Conservation (phyloP, 306 rosid genomes). For the Abrus pulchellus region DNA sequence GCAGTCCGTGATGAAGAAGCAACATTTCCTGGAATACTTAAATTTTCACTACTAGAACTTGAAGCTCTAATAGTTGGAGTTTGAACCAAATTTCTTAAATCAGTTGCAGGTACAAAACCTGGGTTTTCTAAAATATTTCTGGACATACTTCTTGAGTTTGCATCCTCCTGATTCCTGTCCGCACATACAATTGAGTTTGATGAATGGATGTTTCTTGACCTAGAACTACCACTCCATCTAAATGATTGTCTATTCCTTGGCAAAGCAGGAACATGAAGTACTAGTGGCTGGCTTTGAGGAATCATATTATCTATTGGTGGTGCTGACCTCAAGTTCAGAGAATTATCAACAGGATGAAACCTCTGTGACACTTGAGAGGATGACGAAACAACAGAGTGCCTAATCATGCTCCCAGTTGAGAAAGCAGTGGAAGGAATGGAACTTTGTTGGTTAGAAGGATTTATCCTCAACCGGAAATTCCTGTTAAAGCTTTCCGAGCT, state of each 20-base stretch:
- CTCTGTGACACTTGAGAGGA: constrained; percentile 62
- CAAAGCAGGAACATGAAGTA: constrained; percentile 68
- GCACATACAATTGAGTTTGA: constrained; percentile 58
- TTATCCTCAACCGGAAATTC: constrained; percentile 73
- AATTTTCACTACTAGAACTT: constrained; percentile 56
- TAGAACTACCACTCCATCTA: constrained; percentile 78
- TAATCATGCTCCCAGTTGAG: constrained; percentile 56
- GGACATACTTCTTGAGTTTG: constrained; percentile 65
- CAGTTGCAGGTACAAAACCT: constrained; percentile 69
- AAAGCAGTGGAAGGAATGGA: constrained; percentile 50
- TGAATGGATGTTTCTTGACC: constrained; percentile 63
- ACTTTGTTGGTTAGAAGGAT: constrained; percentile 63
- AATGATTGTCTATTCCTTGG: constrained; percentile 70
- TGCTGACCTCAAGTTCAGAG: constrained; percentile 65
- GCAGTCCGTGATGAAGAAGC: constrained; percentile 67
- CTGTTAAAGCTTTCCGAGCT: constrained; percentile 66
- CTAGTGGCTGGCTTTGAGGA: constrained; percentile 68
- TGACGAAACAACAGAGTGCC: constrained; percentile 64
- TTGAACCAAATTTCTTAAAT: constrained; percentile 65
- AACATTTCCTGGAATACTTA: constrained; percentile 66
- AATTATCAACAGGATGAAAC: constrained; percentile 62
- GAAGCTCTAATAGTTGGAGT: constrained; percentile 61
- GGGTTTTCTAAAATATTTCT: constrained; percentile 72
- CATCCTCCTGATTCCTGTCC: constrained; percentile 67
- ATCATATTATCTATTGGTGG: constrained; percentile 57